Percentiles rank a stretch among this genome's conserved stretches.
Conservation (phyloP, 2,329 filamentous ascomycete species). For the Xylariaceae sp. region DNA sequence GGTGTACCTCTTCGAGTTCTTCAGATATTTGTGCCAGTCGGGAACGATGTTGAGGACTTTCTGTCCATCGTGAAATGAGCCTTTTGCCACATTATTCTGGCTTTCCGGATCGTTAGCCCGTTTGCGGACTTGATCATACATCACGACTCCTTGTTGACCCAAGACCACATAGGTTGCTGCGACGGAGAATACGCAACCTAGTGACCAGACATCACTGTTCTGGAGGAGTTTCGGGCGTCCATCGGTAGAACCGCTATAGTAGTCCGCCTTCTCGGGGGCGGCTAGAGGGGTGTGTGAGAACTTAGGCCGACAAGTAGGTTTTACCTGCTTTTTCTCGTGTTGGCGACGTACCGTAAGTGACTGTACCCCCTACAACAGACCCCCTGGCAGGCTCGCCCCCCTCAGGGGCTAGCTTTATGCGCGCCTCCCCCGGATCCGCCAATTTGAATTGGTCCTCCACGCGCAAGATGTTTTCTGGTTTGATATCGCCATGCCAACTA, state of each 20-base stretch:
- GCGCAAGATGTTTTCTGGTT: constrained; percentile 26
- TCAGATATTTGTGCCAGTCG: constrained; percentile 18
- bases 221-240: constrained; percentile 15
- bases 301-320: neutral
- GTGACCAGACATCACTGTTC: constrained; percentile 32
- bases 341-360: constrained; percentile 26
- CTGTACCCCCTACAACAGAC: constrained; percentile 22
- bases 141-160: constrained; percentile 22
- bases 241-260: constrained; percentile 4
- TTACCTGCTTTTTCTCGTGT: neutral
- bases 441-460: constrained; percentile 28
- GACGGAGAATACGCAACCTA: constrained; percentile 30
- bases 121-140: constrained; percentile 17
- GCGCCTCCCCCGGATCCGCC: constrained; percentile 29
- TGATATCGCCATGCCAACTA: constrained; percentile 32
- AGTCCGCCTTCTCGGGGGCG: constrained; percentile 8
- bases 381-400: neutral
- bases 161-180: constrained; percentile 30
- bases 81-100: constrained; percentile 3
- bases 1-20: constrained; percentile 5
- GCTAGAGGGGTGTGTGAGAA: neutral
- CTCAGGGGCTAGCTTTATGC: constrained; percentile 1
- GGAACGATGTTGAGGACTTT: constrained; percentile 13
- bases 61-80: constrained; percentile 18
- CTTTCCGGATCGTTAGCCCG: neutral